These are phyloP conservation scores for Linnemannia hyalina DNA, from an alignment of 192 early-diverging fungal genomes.

Conservation along the genomic window DNA sequence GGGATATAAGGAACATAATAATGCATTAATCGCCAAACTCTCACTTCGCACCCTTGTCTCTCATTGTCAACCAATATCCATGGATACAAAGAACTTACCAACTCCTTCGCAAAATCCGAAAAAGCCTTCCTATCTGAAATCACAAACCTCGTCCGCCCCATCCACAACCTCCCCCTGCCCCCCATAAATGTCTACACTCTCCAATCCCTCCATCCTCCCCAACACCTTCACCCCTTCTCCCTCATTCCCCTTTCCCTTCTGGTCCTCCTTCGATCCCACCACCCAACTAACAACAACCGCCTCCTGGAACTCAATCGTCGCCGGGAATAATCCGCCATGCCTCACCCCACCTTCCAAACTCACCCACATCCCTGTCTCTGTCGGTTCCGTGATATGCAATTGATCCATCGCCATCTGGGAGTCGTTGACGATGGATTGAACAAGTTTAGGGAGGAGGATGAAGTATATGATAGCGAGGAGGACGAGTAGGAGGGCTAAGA, in stretches of 20 bases:
- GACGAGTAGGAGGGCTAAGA: conserved; percentile 42
- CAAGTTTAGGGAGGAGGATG: conserved; percentile 60
- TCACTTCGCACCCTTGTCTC: not conserved
- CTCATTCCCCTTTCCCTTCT: too few relatives aligned
- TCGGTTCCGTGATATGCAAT: conserved; percentile 38
- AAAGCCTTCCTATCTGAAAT: conserved; percentile 11
- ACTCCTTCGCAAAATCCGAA: conserved; percentile 28
- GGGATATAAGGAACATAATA: not conserved
- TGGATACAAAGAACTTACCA: conserved; percentile 31
- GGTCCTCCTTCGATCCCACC: conserved; percentile 23
- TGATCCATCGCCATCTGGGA: conserved; percentile 33
- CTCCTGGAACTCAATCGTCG: conserved; percentile 52
- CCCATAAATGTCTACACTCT: not conserved
- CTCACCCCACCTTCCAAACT: conserved; percentile 30
- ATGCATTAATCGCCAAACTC: not conserved
- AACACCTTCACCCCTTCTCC: not conserved
- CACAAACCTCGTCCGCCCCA: not conserved
- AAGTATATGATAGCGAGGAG: conserved; percentile 53
- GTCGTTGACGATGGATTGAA: conserved; percentile 55
- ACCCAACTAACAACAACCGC: conserved; percentile 27
- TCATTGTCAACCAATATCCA: too few relatives aligned
- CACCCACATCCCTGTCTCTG: conserved; percentile 39
- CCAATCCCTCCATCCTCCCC: conserved; percentile 8
- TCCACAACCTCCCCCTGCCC: not conserved
- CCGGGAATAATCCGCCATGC: conserved; percentile 59